These are phyloP conservation scores for Neonothopanus nambi DNA, from an alignment of 1,284 basidiomycete genomes.

Conservation along the genomic window DNA sequence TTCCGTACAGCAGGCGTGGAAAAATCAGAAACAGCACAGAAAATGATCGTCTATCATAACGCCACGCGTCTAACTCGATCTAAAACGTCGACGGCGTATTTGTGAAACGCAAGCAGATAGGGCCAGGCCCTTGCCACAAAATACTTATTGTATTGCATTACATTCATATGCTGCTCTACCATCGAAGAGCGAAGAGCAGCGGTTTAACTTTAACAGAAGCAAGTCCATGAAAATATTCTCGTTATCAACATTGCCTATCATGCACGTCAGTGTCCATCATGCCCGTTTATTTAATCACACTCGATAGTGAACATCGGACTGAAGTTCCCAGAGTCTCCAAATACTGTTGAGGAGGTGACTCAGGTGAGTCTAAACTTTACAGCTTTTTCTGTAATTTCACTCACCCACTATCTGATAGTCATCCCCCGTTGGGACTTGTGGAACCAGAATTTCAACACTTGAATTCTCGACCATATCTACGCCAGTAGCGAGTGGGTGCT, in stretches of 20 bases:
- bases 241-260: too few relatives aligned
- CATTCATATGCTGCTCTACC: too few relatives aligned
- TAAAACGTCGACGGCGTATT: too few relatives aligned
- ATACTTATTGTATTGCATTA: too few relatives aligned
- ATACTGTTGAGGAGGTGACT: constrained; percentile 33
- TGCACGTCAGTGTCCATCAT: too few relatives aligned
- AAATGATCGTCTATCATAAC: not conserved
- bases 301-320: constrained; percentile 37
- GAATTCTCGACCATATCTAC: constrained; percentile 38
- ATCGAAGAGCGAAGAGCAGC: too few relatives aligned
- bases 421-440: constrained; percentile 33
- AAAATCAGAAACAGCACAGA: constrained; percentile 1
- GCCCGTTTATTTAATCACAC: not conserved
- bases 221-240: too few relatives aligned
- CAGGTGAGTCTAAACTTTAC: not conserved
- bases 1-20: constrained; percentile 8
- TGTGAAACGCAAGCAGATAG: too few relatives aligned
- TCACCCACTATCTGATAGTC: constrained; percentile 47
- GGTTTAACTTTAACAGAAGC: too few relatives aligned
- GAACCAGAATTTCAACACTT: constrained; percentile 39
- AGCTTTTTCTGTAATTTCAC: constrained; percentile 21
- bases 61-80: too few relatives aligned
- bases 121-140: too few relatives aligned
- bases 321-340: constrained; percentile 53
- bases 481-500: constrained; percentile 37